Conservation (phyloP, 208 protist genomes). For the Leishmania lainsoni region DNA sequence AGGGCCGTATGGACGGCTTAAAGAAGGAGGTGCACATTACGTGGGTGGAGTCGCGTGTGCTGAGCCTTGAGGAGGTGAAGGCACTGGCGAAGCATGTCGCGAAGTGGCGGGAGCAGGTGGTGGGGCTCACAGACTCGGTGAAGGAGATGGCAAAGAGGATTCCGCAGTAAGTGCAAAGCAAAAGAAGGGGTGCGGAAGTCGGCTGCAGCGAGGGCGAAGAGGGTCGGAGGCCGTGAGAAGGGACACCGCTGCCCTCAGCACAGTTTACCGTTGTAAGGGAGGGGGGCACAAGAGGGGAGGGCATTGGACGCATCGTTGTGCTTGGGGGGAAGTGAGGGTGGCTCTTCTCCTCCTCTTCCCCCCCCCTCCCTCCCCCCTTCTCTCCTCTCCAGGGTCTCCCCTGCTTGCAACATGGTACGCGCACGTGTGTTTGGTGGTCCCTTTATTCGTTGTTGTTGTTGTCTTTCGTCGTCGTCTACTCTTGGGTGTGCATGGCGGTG, state of each 20-base stretch:
- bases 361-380: not conserved
- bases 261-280: not conserved
- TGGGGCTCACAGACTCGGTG: conserved; percentile 51
- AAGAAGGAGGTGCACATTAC: conserved; percentile 77
- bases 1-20: conserved; percentile 94
- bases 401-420: not conserved
- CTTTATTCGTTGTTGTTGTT: not conserved
- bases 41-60: conserved; percentile 90
- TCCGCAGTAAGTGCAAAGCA: conserved; percentile 12
- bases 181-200: not conserved
- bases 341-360: not conserved
- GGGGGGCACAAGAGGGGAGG: not conserved
- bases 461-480: conserved; percentile 7
- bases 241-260: not conserved
- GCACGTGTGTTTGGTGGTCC: conserved; percentile 14
- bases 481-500: not conserved
- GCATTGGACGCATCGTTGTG: too few species aligned
- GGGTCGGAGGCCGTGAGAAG: not conserved
- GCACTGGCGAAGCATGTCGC: conserved; percentile 70
- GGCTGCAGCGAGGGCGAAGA: not conserved
- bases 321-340: not conserved
- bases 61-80: conserved; percentile 79
- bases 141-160: conserved; percentile 43
- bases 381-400: not conserved
- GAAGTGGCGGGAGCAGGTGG: conserved; percentile 71